Base-by-base conservation (phyloP, 805 yeast genomes). In the Candida ipomoeae region DNA sequence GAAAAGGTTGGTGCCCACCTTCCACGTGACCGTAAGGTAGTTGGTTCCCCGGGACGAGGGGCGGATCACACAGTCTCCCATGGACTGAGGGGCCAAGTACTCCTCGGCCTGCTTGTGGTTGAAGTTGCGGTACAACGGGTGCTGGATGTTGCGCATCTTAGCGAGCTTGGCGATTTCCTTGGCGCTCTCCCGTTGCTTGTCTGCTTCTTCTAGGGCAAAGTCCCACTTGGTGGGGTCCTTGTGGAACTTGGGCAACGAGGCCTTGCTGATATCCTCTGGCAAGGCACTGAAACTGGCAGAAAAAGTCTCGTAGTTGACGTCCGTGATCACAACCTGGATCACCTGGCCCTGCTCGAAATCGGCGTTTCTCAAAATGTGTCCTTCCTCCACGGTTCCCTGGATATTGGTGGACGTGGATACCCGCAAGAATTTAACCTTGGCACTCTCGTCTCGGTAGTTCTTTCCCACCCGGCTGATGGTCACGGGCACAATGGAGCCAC, bases 21-120 rank as follows among this genome's bases (percentile, higher is more conserved):
- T 94, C 97, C 98, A 94, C 0, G 99, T 92, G 39, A 92, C 84
- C 2, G 96, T 90, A 58, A 94, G 77, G 67, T 84, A 97, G 55
- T 89, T 87, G 43, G 80, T 77, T 40, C 99, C 99, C 55, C 84
- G 82, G 8, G 96, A 89, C 0, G 97, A 89, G 17, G 98, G 99
- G 58, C 99, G 81, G 49, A 94, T 87, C 18, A 94, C 96, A 69
- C 89, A 81, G 59, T 89, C 96, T 48, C 99, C 99, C 56, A 91
- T 85, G 40, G 84, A 81, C 64, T 86, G 80, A 21, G 96, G 88
- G 18, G 97, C 96, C 61, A 94, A 78, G 58, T 79, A 90, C 58
- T 87, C 96, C 67, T 92, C 98, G 0, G 99, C 98, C 73, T 94
- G 97, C 49, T 75, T 77, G 52, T 87, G 79, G 59, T 83, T 87